phyloP scores from a whole-genome alignment of 1,284 basidiomycete species.

The Wolfiporia cocos region DNA sequence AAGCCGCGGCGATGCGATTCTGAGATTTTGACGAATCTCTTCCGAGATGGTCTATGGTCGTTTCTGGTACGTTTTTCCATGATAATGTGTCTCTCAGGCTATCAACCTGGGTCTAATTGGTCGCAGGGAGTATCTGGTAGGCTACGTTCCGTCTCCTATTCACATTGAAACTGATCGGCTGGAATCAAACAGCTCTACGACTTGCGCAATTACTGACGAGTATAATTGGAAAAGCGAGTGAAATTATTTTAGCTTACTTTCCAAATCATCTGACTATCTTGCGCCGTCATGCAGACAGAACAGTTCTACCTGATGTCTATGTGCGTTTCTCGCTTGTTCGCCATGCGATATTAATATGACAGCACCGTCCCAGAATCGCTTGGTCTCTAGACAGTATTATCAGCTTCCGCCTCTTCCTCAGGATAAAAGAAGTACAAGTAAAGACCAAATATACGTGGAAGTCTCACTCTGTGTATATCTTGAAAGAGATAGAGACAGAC shows the following conservation, averaged over 20 bases:
- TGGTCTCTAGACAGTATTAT: slow-evolving; percentile 1
- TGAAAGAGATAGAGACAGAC: neutral
- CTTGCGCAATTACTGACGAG: neutral
- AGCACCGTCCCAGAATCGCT: neutral
- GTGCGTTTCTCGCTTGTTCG: too few relatives aligned
- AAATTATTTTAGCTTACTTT: neutral
- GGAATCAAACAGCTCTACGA: neutral
- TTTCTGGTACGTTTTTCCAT: slow-evolving; percentile 1
- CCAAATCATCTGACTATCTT: neutral
- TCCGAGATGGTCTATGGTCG: neutral
- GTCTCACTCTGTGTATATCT: neutral
- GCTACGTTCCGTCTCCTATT: neutral
- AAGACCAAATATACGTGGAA: neutral
- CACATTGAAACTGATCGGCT: neutral
- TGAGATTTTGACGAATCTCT: neutral
- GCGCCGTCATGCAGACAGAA: neutral
- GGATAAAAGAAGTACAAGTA: neutral
- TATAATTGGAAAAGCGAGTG: neutral
- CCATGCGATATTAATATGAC: too few relatives aligned
- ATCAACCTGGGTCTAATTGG: neutral
- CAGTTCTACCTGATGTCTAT: too few relatives aligned
- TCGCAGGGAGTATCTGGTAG: neutral
- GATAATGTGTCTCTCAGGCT: neutral
- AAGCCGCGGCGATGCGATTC: neutral
- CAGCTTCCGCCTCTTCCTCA: slow-evolving; percentile 1